Evolutionary conservation across 2,329 filamentous ascomycete genomes (phyloP).

Genomic region (Aspergillus fumigatus): DNA sequence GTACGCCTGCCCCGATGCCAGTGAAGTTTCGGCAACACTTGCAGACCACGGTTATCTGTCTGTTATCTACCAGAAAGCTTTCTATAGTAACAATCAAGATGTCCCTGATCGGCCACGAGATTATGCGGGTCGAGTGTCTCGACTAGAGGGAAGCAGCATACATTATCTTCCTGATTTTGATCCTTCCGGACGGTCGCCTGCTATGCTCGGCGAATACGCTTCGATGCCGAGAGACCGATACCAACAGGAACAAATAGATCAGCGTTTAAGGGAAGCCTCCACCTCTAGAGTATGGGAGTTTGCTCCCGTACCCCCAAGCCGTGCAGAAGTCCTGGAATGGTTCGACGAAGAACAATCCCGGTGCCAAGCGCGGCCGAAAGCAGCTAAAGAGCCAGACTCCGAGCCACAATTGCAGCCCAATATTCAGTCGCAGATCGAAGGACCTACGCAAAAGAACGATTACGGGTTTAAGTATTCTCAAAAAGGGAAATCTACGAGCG

Average conservation of each 20-base stretch:
- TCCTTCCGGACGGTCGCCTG: slow-evolving; percentile 52
- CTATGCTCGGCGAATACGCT: slow-evolving; percentile 52
- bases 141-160: slow-evolving; percentile 67
- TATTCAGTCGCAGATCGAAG: slow-evolving; percentile 76
- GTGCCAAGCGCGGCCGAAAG: background rate
- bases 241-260: slow-evolving; percentile 49
- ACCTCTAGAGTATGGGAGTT: slow-evolving; percentile 73
- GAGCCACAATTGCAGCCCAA: slow-evolving; percentile 22
- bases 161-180: slow-evolving; percentile 80
- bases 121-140: slow-evolving; percentile 85
- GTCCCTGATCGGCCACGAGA: slow-evolving; percentile 72
- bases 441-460: slow-evolving; percentile 75
- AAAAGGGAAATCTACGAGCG: slow-evolving; percentile 66
- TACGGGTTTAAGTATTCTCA: slow-evolving; percentile 84
- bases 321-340: slow-evolving; percentile 67
- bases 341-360: slow-evolving; percentile 39
- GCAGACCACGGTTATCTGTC: slow-evolving; percentile 55
- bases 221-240: slow-evolving; percentile 47
- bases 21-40: slow-evolving; percentile 54
- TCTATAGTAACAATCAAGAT: slow-evolving; percentile 78
- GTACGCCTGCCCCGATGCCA: slow-evolving; percentile 24
- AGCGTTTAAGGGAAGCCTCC: slow-evolving; percentile 54
- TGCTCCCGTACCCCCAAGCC: slow-evolving; percentile 64
- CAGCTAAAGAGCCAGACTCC: slow-evolving; percentile 5
- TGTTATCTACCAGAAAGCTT: slow-evolving; percentile 77